Percentiles rank a stretch among this genome's conserved stretches.
These are phyloP conservation scores for Eucalyptus viminalis DNA, from an alignment of 345 rosid genomes.

Conservation along the genomic window DNA sequence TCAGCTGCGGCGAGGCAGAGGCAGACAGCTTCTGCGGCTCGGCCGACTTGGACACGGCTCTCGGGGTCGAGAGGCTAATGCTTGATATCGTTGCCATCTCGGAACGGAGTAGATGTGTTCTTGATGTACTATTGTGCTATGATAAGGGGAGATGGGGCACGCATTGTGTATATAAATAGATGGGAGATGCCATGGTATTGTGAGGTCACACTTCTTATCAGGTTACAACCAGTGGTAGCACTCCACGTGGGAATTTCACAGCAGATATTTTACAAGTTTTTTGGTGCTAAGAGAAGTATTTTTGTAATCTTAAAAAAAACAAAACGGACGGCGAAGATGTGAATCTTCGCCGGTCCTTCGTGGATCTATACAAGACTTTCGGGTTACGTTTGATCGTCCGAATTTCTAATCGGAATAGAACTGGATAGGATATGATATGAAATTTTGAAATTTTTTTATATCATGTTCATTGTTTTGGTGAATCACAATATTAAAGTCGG, in stretches of 20 bases:
- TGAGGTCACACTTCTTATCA: constrained; percentile 50
- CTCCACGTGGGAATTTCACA: constrained; percentile 16
- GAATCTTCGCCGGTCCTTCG: neutral
- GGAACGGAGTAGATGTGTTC: neutral
- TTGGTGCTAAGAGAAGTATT: neutral
- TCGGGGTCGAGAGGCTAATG: constrained; percentile 33
- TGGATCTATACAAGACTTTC: neutral
- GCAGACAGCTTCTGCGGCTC: constrained; percentile 10
- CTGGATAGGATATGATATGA: accelerated
- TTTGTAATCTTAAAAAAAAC: neutral
- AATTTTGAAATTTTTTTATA: no score
- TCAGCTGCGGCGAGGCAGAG: constrained; percentile 3
- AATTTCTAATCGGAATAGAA: accelerated
- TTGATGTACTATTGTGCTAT: neutral
- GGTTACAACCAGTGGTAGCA: constrained; percentile 9
- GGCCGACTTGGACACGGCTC: constrained; percentile 8
- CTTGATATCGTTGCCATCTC: constrained; percentile 49
- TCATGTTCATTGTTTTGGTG: accelerated
- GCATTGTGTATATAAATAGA: neutral
- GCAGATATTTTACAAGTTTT: neutral
- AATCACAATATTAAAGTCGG: accelerated
- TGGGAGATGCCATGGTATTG: neutral
- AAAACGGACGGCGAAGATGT: neutral
- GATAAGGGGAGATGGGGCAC: neutral
- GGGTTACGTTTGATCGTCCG: accelerated